Percentiles rank a stretch among this genome's conserved stretches.
These are phyloP conservation scores for Paraphysoderma sedebokerense DNA, from an alignment of 371 early-diverging fungal genomes.

Conservation along the genomic window DNA sequence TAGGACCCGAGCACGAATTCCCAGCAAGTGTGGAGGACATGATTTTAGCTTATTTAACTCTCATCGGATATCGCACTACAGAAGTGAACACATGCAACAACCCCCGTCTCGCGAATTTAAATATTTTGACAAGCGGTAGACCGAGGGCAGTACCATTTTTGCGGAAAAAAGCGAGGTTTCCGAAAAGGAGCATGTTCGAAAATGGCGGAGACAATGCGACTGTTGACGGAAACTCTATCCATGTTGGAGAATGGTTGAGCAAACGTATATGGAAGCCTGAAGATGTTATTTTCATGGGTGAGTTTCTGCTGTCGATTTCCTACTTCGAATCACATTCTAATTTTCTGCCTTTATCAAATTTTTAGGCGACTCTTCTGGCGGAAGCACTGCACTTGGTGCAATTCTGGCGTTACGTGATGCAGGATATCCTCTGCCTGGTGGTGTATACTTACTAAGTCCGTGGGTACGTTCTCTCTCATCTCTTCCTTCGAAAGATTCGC, in stretches of 20 bases:
- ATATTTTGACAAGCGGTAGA: no score
- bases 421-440: background rate
- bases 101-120: background rate
- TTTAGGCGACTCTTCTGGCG: background rate
- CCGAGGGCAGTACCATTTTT: no score
- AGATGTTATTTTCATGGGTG: no score
- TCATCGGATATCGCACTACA: background rate
- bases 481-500: background rate
- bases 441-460: background rate
- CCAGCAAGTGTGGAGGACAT: background rate
- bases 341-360: no score
- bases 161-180: no score
- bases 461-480: background rate
- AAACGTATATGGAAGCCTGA: background rate
- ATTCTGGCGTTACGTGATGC: background rate
- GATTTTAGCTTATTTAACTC: background rate
- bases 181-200: background rate
- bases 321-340: no score
- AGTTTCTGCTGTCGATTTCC: no score
- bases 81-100: background rate
- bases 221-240: background rate
- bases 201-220: background rate
- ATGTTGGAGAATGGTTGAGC: background rate
- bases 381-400: background rate
- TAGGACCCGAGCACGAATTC: background rate